These are phyloP conservation scores for Blakeslea trispora DNA, from an alignment of 371 early-diverging fungal genomes.

Conservation along the genomic window DNA sequence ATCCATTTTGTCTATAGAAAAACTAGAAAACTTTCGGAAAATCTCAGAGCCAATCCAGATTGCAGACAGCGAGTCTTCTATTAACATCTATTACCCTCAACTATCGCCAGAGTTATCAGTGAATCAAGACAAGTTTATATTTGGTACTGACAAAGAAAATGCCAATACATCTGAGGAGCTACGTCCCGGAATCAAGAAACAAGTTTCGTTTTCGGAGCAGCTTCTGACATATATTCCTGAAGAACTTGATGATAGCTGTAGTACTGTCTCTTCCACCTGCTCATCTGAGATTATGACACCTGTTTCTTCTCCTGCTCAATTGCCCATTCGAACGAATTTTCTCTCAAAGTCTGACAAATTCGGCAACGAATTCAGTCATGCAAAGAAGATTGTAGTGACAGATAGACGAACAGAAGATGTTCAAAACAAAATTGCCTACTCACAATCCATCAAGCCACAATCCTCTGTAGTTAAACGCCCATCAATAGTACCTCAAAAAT, in stretches of 20 bases:
- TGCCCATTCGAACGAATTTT: background rate
- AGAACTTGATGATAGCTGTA: background rate
- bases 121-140: background rate
- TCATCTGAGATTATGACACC: background rate
- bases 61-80: background rate
- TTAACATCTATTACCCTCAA: conserved; percentile 22
- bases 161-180: background rate
- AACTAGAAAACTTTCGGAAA: background rate
- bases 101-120: conserved; percentile 24
- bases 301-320: background rate
- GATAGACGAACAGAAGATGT: conserved; percentile 1
- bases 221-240: conserved; percentile 13
- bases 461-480: background rate
- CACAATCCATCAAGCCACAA: background rate
- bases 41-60: background rate
- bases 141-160: background rate
- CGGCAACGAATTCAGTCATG: background rate
- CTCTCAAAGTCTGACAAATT: background rate
- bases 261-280: background rate
- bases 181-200: conserved; percentile 17
- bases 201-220: conserved; percentile 25
- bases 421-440: conserved; percentile 11
- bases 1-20: conserved; percentile 1
- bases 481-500: conserved; percentile 8
- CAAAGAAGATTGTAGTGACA: background rate